phyloP scores from a whole-genome alignment of 768 basidiomycete species.

The Termitomyces sp. region DNA sequence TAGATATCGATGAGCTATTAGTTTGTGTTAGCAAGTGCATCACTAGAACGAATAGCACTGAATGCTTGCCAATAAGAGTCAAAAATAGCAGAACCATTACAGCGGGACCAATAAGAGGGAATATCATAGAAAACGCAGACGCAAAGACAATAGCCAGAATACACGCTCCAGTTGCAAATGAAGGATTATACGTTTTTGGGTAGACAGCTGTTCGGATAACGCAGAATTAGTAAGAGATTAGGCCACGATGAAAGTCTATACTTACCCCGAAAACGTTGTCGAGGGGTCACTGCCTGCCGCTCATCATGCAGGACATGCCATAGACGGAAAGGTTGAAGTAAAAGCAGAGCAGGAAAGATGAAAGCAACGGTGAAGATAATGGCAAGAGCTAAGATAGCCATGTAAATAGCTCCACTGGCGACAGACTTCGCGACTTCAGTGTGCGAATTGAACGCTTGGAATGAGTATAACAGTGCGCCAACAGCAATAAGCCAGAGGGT shows the following conservation, averaged over 20 bases:
- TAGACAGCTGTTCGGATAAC: conserved; percentile 47
- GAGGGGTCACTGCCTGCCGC: conserved; percentile 63
- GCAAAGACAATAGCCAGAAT: conserved; percentile 69
- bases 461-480: conserved; percentile 68
- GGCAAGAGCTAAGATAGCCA: conserved; percentile 55
- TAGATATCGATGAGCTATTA: conserved; percentile 72
- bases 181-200: conserved; percentile 66
- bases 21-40: conserved; percentile 1
- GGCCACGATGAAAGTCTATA: conserved; percentile 1
- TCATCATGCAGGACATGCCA: conserved; percentile 55
- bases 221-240: conserved; percentile 5
- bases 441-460: conserved; percentile 50
- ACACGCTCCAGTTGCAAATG: conserved; percentile 63
- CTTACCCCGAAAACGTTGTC: conserved; percentile 76
- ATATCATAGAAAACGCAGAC: conserved; percentile 69
- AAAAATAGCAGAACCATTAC: conserved; percentile 62
- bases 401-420: conserved; percentile 70
- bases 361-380: conserved; percentile 64
- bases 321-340: conserved; percentile 69
- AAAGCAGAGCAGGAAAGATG: conserved; percentile 63
- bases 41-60: neutral
- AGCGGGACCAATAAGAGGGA: conserved; percentile 73
- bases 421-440: conserved; percentile 39
- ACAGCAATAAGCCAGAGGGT: conserved; percentile 60
- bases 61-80: conserved; percentile 58